These are phyloP conservation scores for Ambrosia trifida DNA, from an alignment of 129 eudicot genomes.

Conservation along the genomic window DNA sequence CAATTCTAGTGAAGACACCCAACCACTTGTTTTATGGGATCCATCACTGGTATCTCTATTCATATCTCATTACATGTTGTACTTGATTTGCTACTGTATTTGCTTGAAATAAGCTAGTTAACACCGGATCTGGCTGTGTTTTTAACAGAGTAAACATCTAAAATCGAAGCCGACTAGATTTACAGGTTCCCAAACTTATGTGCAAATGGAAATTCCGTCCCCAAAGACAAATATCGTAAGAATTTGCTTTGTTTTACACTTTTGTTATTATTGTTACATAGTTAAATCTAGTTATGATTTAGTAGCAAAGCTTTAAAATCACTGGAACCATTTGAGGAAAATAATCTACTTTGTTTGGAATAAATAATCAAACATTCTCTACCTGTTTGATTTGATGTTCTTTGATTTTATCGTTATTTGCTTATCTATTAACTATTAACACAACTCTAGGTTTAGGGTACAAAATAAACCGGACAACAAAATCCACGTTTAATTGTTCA, in stretches of 20 bases:
- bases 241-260: slow-evolving; percentile 11
- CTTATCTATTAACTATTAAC: no score
- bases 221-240: slow-evolving; percentile 19
- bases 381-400: no score
- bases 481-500: no score
- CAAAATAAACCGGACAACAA: no score
- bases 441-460: no score
- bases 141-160: slow-evolving; percentile 22
- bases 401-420: no score
- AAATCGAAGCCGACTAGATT: slow-evolving; percentile 23
- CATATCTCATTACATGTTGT: neutral
- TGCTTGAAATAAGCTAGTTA: no score
- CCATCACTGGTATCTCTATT: slow-evolving; percentile 16
- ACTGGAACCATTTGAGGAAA: no score
- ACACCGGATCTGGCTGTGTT: slow-evolving; percentile 17
- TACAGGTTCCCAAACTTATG: neutral
- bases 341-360: no score
- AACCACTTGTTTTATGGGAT: neutral
- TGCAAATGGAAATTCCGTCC: neutral
- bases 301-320: neutral
- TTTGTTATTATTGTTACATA: neutral
- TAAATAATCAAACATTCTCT: no score
- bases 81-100: neutral
- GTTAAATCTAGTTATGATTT: slow-evolving; percentile 19
- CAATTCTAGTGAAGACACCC: slow-evolving; percentile 2